Base-by-base conservation (phyloP, 2,329 filamentous ascomycete genomes). In the Parafenestella ontariensis region DNA sequence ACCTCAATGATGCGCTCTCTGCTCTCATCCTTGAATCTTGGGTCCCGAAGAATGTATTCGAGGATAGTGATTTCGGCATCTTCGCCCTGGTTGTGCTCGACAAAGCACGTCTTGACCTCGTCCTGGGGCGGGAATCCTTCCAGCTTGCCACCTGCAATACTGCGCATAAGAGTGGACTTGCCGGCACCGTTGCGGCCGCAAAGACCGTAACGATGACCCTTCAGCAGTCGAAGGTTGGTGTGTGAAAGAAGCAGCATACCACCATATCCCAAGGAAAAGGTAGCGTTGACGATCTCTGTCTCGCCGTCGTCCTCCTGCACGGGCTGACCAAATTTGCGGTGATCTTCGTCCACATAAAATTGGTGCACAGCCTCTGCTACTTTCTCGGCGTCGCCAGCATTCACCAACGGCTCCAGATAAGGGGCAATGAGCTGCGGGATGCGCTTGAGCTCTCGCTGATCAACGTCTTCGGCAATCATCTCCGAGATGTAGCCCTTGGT, bases 151-250 rank as follows among this genome's bases (percentile, higher is more conserved):
- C 89, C 89, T 46, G 95, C 91, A 69, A 99, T 99, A 75, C 90
- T 92, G 74, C 92, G 91, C 95, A 99, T 98, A 54, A 99, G 85
- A 1, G 95, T 99, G n/a, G 95, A 98, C 81, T 99, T 99, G 73
- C 95, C 95, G 52, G 93, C 92, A 81, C 95, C 95, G 76, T 99
- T 99, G 68, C 94, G 90, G 69, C 95, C 95, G 71, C 94, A 97
- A 17, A 99, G 90, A 76, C 95, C 95, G 74, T 99, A 99, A 54
- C 95, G 89, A 78, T 98, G 95, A 52, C 95, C 95, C 82, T 98
- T 97, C 70, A 98, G 85, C 8, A 99, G 87, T 37, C 92, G 89
- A 39, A 99, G 83, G 76, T 97, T 98, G 64, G 95, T 97, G 80
- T 98, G 95, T 5, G 92, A 97, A 20, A 99, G 85, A 58, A 99